Conservation (phyloP, 129 eudicot genomes). For the Oenanthe sinensis region DNA sequence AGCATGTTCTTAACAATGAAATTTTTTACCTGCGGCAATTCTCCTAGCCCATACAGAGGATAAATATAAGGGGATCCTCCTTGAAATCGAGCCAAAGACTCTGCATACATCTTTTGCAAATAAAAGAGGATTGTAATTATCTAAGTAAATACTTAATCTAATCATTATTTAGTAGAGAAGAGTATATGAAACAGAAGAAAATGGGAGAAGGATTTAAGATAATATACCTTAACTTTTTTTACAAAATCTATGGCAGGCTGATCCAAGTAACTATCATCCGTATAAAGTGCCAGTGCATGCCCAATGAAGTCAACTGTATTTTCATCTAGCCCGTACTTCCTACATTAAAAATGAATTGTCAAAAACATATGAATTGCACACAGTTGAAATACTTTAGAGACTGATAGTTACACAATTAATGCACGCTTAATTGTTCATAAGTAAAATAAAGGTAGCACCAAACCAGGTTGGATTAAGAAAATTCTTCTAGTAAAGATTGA, state of each 20-base stretch:
- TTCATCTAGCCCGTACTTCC: conserved; percentile 63
- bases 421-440: neutral
- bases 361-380: neutral
- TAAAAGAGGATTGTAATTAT: conserved; percentile 13
- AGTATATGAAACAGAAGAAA: neutral
- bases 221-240: conserved; percentile 54
- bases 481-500: neutral
- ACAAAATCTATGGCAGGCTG: conserved; percentile 62
- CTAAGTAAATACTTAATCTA: neutral
- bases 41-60: conserved; percentile 93
- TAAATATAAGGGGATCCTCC: conserved; percentile 98
- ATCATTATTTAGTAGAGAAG: neutral
- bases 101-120: conserved; percentile 67
- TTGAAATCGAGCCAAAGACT: conserved; percentile 82
- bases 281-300: conserved; percentile 63
- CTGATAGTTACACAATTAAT: neutral
- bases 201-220: neutral
- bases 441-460: neutral
- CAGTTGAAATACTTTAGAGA: neutral
- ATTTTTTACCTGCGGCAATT: conserved; percentile 81
- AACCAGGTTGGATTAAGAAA: neutral
- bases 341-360: conserved; percentile 12
- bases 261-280: conserved; percentile 48
- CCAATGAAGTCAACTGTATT: conserved; percentile 66
- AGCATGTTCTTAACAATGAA: conserved; percentile 4